Evolutionary conservation across 192 early-diverging fungal species (phyloP), one percentile per base, ranked within the genome.

Genomic region (Mortierella antarctica): DNA sequence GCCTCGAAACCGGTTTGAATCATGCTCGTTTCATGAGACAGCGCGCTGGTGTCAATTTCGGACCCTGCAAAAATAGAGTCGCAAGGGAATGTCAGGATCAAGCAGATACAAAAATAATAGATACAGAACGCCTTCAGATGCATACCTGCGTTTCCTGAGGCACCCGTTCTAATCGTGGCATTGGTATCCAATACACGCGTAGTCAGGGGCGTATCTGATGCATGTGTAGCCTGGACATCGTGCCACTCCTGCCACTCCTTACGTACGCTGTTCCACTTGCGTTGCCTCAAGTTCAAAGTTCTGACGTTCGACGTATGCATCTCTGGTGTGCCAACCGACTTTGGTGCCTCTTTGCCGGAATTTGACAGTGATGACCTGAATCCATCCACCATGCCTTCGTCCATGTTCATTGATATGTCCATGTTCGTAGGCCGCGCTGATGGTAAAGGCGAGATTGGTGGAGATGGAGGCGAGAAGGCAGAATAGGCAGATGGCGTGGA

Each of bases 171-270:
- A 31, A 3, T 31, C 31, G 31, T 31, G 3, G 31, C 31, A 3
- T 31, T 31, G 31, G 31, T 58, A 9, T 2, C 4, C 5, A 7
- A 31, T 40, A 58, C 41, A 6, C 57, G 65, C 46, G 62, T 51
- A 31, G 15, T 31, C 45, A 46, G 6, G 18, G 65, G 53, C 2
- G 63, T 12, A 18, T 68, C 53, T 0, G 75, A 52, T 7, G 69
- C 52, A 49, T 79, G 75, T 15, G 75, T 79, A 21, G 68, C 68
- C 15, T 71, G 62, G 18, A 80, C 77, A 15, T 80, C 77, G 7
- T 80, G 77, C 77, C 77, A 80, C 41, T 80, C 77, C 49, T 80
- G 77, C 77, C 77, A 80, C n/a, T 80, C 65, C 18, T 72, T 80
- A 4, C 47, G 55, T 9, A 57, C 60, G 46, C 77, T 80, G 49